Percentiles rank a stretch among this genome's conserved stretches.
Evolutionary conservation across 345 rosid species (phyloP).

Genomic region (Brassica incana): DNA sequence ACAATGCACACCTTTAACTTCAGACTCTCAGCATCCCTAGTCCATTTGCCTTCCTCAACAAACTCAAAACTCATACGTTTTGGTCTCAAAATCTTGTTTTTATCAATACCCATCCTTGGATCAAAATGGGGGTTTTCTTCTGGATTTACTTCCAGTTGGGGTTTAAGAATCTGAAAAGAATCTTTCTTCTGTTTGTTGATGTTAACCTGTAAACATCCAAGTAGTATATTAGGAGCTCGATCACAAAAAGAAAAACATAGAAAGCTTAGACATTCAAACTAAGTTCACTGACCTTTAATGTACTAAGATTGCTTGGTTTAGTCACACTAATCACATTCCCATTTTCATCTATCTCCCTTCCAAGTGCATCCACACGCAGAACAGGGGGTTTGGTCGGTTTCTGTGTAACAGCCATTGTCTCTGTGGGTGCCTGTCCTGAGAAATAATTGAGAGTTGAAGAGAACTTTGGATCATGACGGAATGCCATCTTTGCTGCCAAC

Average conservation of each 20-base stretch:
- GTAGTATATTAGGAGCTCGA: background rate
- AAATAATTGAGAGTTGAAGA: background rate
- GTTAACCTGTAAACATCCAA: conserved; percentile 68
- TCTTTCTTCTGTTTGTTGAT: conserved; percentile 97
- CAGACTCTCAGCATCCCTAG: conserved; percentile 81
- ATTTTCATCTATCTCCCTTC: conserved; percentile 93
- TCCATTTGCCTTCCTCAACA: conserved; percentile 99
- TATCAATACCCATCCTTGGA: conserved; percentile 77
- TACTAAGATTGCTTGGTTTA: conserved; percentile 89
- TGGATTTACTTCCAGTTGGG: conserved; percentile 81
- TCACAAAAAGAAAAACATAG: background rate
- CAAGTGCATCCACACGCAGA: conserved; percentile 84
- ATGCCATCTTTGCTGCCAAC: conserved; percentile 69
- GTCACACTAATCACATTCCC: conserved; percentile 77
- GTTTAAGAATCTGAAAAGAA: conserved; percentile 93
- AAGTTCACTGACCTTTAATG: conserved; percentile 42
- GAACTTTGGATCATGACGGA: background rate
- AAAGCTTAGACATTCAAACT: background rate
- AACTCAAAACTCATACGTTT: conserved; percentile 87
- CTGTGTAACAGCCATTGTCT: conserved; percentile 47
- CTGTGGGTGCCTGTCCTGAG: conserved; percentile 69
- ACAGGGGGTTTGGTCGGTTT: conserved; percentile 85
- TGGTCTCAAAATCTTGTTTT: conserved; percentile 82
- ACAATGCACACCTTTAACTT: conserved; percentile 63
- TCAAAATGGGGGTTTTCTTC: conserved; percentile 84